Conservation (phyloP, 192 early-diverging fungal genomes). For the Rhizoclosmatium globosum region DNA sequence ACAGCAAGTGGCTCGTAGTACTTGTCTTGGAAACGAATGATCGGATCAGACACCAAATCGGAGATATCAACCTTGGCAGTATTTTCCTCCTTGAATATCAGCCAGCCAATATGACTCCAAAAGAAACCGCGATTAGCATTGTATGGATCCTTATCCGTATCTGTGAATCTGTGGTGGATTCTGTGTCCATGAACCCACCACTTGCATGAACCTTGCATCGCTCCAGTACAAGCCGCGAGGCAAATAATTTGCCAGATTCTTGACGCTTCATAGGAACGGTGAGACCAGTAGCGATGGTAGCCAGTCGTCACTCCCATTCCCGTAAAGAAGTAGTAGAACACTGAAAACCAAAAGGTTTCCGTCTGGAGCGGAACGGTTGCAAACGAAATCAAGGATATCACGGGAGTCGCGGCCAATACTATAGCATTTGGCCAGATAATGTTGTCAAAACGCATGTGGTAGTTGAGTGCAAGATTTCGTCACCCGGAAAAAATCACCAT, state of each 20-base stretch:
- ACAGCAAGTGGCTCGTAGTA: slow-evolving; percentile 40
- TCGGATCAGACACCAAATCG: slow-evolving; percentile 54
- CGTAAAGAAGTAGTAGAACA: slow-evolving; percentile 77
- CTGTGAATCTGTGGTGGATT: slow-evolving; percentile 31
- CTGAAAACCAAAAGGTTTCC: slow-evolving; percentile 52
- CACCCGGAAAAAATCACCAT: no score
- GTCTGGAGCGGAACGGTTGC: not conserved
- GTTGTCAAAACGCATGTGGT: not conserved
- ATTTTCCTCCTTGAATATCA: slow-evolving; percentile 51
- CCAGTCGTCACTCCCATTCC: slow-evolving; percentile 80
- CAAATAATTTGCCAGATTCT: slow-evolving; percentile 45
- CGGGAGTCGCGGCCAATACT: not conserved
- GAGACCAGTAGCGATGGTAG: slow-evolving; percentile 64
- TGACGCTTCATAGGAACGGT: slow-evolving; percentile 58
- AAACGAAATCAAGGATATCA: not conserved
- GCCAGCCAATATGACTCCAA: slow-evolving; percentile 62
- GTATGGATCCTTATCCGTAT: slow-evolving; percentile 56
- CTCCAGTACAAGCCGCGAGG: slow-evolving; percentile 50
- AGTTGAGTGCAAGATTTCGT: no score
- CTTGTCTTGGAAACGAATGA: slow-evolving; percentile 55
- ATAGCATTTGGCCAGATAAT: slow-evolving; percentile 11
- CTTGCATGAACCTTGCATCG: slow-evolving; percentile 51
- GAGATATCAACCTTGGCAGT: slow-evolving; percentile 49
- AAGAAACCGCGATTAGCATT: slow-evolving; percentile 57
- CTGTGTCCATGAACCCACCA: slow-evolving; percentile 59